phyloP scores from a whole-genome alignment of 106 monocot species.

The Acanthochlamys bracteata region DNA sequence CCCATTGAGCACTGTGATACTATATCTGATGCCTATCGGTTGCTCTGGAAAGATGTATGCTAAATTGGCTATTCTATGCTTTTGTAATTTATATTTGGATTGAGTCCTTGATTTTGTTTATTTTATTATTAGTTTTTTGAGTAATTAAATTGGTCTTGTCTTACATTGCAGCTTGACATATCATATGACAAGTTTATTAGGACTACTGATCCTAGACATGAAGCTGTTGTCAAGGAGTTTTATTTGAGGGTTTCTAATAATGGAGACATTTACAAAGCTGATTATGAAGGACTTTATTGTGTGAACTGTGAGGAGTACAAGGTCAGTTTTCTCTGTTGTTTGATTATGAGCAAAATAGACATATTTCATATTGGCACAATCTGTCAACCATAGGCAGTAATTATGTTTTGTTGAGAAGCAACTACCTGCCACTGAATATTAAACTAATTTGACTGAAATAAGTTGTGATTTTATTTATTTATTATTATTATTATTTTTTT shows the following conservation, averaged over 20 bases:
- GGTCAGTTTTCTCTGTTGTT: slow-evolving; percentile 24
- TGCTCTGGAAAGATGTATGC: slow-evolving; percentile 89
- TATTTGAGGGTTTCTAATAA: slow-evolving; percentile 76
- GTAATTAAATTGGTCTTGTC: background rate
- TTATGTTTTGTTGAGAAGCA: too few species aligned
- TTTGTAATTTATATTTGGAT: background rate
- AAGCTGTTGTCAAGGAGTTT: slow-evolving; percentile 84
- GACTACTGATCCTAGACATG: slow-evolving; percentile 73
- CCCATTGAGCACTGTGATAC: slow-evolving; percentile 71
- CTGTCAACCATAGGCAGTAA: too few species aligned
- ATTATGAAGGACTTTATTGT: slow-evolving; percentile 96
- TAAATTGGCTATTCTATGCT: background rate
- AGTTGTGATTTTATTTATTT: too few species aligned
- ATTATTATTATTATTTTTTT: too few species aligned
- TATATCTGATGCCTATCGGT: slow-evolving; percentile 57
- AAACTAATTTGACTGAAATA: too few species aligned
- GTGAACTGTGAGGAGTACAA: slow-evolving; percentile 97
- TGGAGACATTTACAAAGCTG: slow-evolving; percentile 85
- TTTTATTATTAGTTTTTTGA: background rate
- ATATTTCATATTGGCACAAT: too few species aligned
- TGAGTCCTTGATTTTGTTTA: background rate
- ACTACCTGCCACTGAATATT: too few species aligned
- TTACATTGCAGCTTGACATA: slow-evolving; percentile 70
- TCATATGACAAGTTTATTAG: slow-evolving; percentile 91
- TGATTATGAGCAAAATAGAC: too few species aligned